Evolutionary conservation across 768 basidiomycete genomes (phyloP).

Genomic region (Kwoniella europaea): DNA sequence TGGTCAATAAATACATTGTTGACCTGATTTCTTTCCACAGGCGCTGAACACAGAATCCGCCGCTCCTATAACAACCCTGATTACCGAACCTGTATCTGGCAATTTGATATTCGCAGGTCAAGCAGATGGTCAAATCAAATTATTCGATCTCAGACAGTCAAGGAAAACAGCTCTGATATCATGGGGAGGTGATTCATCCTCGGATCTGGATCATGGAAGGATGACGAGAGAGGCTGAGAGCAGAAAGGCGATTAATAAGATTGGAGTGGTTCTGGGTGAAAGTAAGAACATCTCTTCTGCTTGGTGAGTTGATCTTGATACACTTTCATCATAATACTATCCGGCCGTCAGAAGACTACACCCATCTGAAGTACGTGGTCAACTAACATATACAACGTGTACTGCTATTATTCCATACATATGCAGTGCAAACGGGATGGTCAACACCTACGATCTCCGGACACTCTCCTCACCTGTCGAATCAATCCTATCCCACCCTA

Average conservation of each 20-base stretch:
- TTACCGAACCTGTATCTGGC: slow-evolving; percentile 47
- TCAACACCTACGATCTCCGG: slow-evolving; percentile 47
- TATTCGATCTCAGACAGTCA: slow-evolving; percentile 45
- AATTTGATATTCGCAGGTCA: slow-evolving; percentile 42
- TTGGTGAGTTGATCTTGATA: slow-evolving; percentile 30
- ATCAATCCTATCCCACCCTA: slow-evolving; percentile 36
- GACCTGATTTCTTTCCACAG: slow-evolving; percentile 7
- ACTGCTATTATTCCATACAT: too few species aligned
- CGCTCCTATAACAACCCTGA: slow-evolving; percentile 30
- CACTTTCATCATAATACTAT: too few species aligned
- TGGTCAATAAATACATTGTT: neutral
- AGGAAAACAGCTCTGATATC: slow-evolving; percentile 25
- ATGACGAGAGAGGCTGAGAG: too few species aligned
- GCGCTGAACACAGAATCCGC: slow-evolving; percentile 25
- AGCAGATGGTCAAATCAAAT: slow-evolving; percentile 36
- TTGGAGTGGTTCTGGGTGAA: slow-evolving; percentile 48
- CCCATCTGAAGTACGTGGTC: too few species aligned
- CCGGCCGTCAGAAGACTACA: too few species aligned
- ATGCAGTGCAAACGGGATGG: slow-evolving; percentile 41
- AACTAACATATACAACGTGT: too few species aligned
- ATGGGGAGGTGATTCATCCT: slow-evolving; percentile 19
- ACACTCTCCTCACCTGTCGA: slow-evolving; percentile 23
- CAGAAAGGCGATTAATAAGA: slow-evolving; percentile 21
- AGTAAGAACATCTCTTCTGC: slow-evolving; percentile 43
- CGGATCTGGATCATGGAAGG: too few species aligned